Percentiles rank a stretch among this genome's conserved stretches.
Evolutionary conservation across 148 eudicot species (phyloP).

Genomic region (Cornus suecica): DNA sequence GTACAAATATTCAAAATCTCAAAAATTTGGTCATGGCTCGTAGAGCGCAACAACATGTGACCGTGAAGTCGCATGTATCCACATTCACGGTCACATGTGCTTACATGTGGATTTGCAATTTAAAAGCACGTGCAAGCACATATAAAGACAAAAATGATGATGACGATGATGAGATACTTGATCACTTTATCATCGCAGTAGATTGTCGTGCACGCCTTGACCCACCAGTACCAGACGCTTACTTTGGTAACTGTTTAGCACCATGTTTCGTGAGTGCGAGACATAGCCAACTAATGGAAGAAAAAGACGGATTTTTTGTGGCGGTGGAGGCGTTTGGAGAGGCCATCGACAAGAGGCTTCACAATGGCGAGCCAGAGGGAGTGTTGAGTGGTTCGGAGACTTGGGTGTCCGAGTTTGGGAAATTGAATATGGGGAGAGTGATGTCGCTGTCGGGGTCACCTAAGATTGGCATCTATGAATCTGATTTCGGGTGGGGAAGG

Average conservation of each 20-base stretch:
- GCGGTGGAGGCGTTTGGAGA: neutral
- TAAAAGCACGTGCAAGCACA: neutral
- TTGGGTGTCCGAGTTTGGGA: no score
- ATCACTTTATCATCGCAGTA: neutral
- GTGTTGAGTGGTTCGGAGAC: no score
- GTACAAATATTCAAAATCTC: neutral
- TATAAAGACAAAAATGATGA: neutral
- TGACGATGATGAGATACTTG: neutral
- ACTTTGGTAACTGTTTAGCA: neutral
- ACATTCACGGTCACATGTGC: neutral
- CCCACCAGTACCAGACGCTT: neutral
- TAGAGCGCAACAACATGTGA: neutral
- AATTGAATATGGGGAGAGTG: no score
- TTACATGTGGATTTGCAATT: neutral
- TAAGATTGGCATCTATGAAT: no score
- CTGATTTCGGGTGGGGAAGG: no score
- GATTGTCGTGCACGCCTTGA: neutral
- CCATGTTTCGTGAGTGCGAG: neutral
- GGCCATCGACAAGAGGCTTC: neutral
- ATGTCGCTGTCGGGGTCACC: no score
- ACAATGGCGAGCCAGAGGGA: neutral
- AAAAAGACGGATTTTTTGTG: neutral
- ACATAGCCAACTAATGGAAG: neutral
- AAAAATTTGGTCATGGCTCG: neutral
- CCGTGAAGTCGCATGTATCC: neutral